These are phyloP conservation scores for Claviceps monticola DNA, from an alignment of 2,329 filamentous ascomycete genomes.

Conservation along the genomic window DNA sequence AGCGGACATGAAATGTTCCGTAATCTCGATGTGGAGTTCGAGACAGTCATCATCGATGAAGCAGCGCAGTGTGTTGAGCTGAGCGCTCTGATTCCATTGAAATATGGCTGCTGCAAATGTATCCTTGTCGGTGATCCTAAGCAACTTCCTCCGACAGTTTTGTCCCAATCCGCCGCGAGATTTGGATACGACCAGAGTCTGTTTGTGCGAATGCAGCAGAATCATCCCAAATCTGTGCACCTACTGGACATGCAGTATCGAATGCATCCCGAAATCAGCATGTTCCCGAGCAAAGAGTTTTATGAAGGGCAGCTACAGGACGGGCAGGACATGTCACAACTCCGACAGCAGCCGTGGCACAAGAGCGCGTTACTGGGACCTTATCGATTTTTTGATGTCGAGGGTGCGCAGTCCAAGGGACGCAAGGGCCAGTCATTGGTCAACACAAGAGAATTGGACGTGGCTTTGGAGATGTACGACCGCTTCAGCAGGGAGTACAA, in stretches of 20 bases:
- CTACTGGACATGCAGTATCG: constrained; percentile 96
- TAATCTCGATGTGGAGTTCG: constrained; percentile 86
- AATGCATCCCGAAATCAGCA: constrained; percentile 95
- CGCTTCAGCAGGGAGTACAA: constrained; percentile 62
- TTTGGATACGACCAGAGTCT: constrained; percentile 97
- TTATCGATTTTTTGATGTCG: constrained; percentile 94
- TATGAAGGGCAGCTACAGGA: constrained; percentile 82
- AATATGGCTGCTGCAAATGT: constrained; percentile 94
- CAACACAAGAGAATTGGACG: constrained; percentile 74
- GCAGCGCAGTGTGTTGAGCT: constrained; percentile 96
- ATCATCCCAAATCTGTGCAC: constrained; percentile 77
- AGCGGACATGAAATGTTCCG: constrained; percentile 97
- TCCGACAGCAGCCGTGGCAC: constrained; percentile 79
- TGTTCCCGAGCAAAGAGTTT: constrained; percentile 80
- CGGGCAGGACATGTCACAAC: constrained; percentile 64
- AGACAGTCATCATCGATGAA: constrained; percentile 96
- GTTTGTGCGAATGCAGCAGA: constrained; percentile 96
- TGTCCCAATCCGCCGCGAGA: constrained; percentile 80
- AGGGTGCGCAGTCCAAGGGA: constrained; percentile 73
- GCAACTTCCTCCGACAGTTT: constrained; percentile 86
- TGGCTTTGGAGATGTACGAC: constrained; percentile 74
- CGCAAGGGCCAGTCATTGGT: constrained; percentile 76
- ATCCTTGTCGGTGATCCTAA: constrained; percentile 96
- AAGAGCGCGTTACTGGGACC: constrained; percentile 66
- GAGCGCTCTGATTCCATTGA: constrained; percentile 88